Percentiles rank a stretch among this genome's conserved stretches.
Conservation (phyloP, 2,329 filamentous ascomycete species). For the Akanthomyces uredinophilus region DNA sequence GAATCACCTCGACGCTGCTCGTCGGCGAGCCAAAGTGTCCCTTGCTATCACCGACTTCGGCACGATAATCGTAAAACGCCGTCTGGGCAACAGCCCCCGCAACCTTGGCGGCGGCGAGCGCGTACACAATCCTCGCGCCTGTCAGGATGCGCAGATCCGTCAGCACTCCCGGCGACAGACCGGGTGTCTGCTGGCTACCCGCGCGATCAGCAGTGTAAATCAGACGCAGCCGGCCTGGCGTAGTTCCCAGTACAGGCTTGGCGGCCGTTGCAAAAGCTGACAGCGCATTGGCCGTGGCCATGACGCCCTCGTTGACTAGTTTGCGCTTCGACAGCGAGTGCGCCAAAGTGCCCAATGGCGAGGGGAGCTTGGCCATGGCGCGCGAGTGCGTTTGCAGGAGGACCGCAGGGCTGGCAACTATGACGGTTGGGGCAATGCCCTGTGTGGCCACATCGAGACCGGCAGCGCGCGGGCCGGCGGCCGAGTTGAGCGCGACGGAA, state of each 20-base stretch:
- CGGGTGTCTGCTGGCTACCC: conserved; percentile 58
- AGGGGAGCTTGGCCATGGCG: conserved; percentile 53
- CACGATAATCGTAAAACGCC: conserved; percentile 80
- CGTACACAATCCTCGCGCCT: conserved; percentile 76
- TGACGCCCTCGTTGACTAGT: conserved; percentile 64
- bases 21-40: conserved; percentile 78
- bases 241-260: conserved; percentile 53
- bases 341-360: conserved; percentile 59
- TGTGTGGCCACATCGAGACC: conserved; percentile 69
- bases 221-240: conserved; percentile 71
- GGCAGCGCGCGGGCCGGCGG: conserved; percentile 63
- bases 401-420: conserved; percentile 72
- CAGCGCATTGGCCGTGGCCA: conserved; percentile 51
- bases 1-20: conserved; percentile 71
- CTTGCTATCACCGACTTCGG: conserved; percentile 29
- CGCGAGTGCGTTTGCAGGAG: conserved; percentile 63
- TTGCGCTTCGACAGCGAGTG: conserved; percentile 68
- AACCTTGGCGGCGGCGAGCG: conserved; percentile 74
- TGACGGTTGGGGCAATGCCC: conserved; percentile 72
- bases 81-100: conserved; percentile 88
- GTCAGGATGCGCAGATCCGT: conserved; percentile 80
- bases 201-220: conserved; percentile 73
- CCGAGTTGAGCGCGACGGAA: conserved; percentile 83
- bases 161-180: conserved; percentile 63
- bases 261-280: conserved; percentile 53